Evolutionary conservation across 352 stramenopile genomes (phyloP).

Genomic region (Phytophthora meadii): DNA sequence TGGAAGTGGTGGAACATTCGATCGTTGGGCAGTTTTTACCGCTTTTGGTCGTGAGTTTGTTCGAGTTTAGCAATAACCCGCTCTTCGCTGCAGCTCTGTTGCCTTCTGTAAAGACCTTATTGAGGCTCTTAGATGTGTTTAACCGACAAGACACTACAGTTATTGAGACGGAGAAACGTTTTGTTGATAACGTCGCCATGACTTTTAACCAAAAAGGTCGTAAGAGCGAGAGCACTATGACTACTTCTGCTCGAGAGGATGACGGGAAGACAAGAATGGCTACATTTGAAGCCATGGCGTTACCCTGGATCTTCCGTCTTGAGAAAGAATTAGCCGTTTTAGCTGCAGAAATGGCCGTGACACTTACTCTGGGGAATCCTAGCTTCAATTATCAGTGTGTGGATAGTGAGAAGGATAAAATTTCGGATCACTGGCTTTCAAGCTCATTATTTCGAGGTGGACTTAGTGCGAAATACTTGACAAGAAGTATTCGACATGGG

Average conservation of each 20-base stretch:
- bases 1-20: slow-evolving; percentile 45
- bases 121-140: slow-evolving; percentile 58
- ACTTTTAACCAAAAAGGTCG: slow-evolving; percentile 2
- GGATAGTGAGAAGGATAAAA: neutral
- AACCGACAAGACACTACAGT: slow-evolving; percentile 35
- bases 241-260: slow-evolving; percentile 6
- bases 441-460: slow-evolving; percentile 45
- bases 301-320: slow-evolving; percentile 66
- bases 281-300: slow-evolving; percentile 36
- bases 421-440: slow-evolving; percentile 30
- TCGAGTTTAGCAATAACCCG: slow-evolving; percentile 64
- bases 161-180: slow-evolving; percentile 30
- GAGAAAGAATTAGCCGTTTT: slow-evolving; percentile 74
- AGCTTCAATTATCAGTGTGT: slow-evolving; percentile 25
- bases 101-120: slow-evolving; percentile 46
- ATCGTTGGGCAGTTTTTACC: slow-evolving; percentile 67
- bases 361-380: slow-evolving; percentile 52
- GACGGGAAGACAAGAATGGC: slow-evolving; percentile 14
- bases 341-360: slow-evolving; percentile 59
- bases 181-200: slow-evolving; percentile 32
- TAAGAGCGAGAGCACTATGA: slow-evolving; percentile 22
- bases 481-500: slow-evolving; percentile 17
- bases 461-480: slow-evolving; percentile 24
- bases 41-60: slow-evolving; percentile 55
- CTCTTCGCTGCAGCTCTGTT: slow-evolving; percentile 62